Evolutionary conservation across 169 alveolate species (phyloP), one percentile per base, ranked within the genome.

Genomic region (Blepharisma undulans): DNA sequence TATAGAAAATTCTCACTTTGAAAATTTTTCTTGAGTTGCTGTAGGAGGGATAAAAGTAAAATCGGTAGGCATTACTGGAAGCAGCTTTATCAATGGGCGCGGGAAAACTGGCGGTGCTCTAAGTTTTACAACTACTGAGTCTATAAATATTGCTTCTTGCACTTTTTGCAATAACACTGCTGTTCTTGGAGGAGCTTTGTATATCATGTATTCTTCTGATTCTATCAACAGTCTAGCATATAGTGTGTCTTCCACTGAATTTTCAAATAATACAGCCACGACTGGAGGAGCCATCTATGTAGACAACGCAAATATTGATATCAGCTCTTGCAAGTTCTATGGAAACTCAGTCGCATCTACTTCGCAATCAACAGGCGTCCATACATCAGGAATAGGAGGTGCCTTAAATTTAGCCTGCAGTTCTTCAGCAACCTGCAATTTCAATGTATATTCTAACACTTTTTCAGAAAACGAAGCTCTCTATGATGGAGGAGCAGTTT

Each of bases 261-360:
- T 74, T 74, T 22, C 33, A 5, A 33, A 33, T 22, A 29, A 32
- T 72, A 32, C 89, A 8, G 81, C 87, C 12, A 2, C 72, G 6
- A 10, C 29, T 30, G 87, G 87, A 79, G 87, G 87, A 29, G 87
- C 87, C 8, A 79, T 79, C 34, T 79, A 29, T 33, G 36, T 33
- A 6, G 80, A 74, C 10, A 29, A 74, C 29, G 80, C 10, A 5
- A 48, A 48, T 48, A 48, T 48, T 2, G 66, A 5, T 48, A 48
- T 48, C 66, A 48, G 14, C 14, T 48, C 66, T 1, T 48, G 66
- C 66, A 48, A 48, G 66, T 48, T 48, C 14, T 10, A 12, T 5
- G 66, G 14, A 48, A 48, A 48, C 14, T 48, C 66, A 48, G 66
- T 48, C 7, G 7, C 7, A 10, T 3, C 66, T 10, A 18, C 66